Percentiles rank a stretch among this genome's conserved stretches.
These are phyloP conservation scores for Dothideomycetes sp. DNA, from an alignment of 2,329 filamentous ascomycete species.

Conservation along the genomic window DNA sequence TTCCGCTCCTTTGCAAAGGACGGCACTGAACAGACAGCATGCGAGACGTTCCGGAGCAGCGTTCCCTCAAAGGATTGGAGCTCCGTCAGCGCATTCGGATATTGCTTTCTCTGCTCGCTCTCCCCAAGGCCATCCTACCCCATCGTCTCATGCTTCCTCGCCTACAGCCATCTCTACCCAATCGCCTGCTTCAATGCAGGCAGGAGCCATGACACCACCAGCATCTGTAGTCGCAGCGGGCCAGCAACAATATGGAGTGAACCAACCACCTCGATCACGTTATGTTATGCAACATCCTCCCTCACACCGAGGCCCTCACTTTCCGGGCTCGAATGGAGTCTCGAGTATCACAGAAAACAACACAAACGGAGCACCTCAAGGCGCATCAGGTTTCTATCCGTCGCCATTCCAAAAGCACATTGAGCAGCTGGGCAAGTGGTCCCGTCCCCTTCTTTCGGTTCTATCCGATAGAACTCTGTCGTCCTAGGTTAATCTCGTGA, in stretches of 20 bases:
- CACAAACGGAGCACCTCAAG: conserved; percentile 19
- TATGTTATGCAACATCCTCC: conserved; percentile 28
- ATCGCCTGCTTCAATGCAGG: conserved; percentile 52
- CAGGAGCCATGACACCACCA: conserved; percentile 53
- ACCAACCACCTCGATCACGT: conserved; percentile 39
- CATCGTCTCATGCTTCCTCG: conserved; percentile 68
- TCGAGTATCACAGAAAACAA: conserved; percentile 29
- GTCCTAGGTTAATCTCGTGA: conserved; percentile 59
- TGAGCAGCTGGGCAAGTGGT: conserved; percentile 85
- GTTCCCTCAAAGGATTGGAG: conserved; percentile 28
- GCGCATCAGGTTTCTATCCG: conserved; percentile 58
- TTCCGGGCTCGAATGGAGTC: conserved; percentile 26
- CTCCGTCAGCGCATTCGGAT: conserved; percentile 13
- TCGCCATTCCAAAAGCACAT: conserved; percentile 90
- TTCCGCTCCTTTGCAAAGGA: conserved; percentile 67
- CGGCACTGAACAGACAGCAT: conserved; percentile 67
- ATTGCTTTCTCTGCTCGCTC: conserved; percentile 43
- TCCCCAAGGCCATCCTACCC: conserved; percentile 70
- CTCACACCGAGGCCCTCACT: conserved; percentile 27
- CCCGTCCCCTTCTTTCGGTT: conserved; percentile 39
- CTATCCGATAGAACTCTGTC: conserved; percentile 50
- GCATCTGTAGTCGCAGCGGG: conserved; percentile 46
- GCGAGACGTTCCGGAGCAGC: conserved; percentile 27
- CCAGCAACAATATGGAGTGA: conserved; percentile 29
- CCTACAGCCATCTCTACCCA: conserved; percentile 48